Conservation (phyloP, 805 yeast genomes). For the Starmerella khaoyaiensis region DNA sequence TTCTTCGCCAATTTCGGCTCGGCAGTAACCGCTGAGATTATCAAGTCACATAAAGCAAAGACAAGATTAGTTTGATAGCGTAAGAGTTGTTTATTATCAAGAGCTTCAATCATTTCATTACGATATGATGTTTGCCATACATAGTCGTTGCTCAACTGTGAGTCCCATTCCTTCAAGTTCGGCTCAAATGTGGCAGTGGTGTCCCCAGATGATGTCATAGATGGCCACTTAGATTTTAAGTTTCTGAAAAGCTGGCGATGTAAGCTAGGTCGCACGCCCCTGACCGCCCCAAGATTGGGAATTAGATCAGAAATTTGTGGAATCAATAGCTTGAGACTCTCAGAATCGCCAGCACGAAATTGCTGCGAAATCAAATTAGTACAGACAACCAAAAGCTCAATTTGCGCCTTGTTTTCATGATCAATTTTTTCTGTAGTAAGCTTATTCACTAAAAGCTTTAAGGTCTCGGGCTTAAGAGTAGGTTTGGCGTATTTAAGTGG, state of each 20-base stretch:
- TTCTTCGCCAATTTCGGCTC: neutral
- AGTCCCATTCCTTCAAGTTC: conserved; percentile 19
- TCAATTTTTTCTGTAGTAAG: neutral
- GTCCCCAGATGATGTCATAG: conserved; percentile 2
- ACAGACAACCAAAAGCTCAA: conserved; percentile 4
- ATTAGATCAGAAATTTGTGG: conserved; percentile 3
- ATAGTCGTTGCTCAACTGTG: conserved; percentile 6
- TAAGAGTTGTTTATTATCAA: conserved; percentile 2
- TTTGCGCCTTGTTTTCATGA: neutral
- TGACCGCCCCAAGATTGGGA: conserved; percentile 18
- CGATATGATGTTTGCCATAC: conserved; percentile 12
- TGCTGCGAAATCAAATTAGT: conserved; percentile 10
- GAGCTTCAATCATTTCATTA: conserved; percentile 10
- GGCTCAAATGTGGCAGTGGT: conserved; percentile 1
- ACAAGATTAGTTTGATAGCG: conserved; percentile 8
- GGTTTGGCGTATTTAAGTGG: conserved; percentile 7
- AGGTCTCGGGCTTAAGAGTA: conserved; percentile 3
- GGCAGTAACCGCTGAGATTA: neutral
- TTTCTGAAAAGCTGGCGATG: conserved; percentile 7
- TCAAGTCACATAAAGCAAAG: conserved; percentile 11
- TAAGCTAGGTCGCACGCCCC: conserved; percentile 20
- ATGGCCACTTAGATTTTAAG: conserved; percentile 10
- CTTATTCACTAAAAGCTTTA: conserved; percentile 2
- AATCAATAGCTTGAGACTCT: neutral
- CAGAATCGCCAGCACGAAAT: neutral